Base-by-base conservation (phyloP, 108 stramenopile genomes). In the Cylindrotheca fusiformis region DNA sequence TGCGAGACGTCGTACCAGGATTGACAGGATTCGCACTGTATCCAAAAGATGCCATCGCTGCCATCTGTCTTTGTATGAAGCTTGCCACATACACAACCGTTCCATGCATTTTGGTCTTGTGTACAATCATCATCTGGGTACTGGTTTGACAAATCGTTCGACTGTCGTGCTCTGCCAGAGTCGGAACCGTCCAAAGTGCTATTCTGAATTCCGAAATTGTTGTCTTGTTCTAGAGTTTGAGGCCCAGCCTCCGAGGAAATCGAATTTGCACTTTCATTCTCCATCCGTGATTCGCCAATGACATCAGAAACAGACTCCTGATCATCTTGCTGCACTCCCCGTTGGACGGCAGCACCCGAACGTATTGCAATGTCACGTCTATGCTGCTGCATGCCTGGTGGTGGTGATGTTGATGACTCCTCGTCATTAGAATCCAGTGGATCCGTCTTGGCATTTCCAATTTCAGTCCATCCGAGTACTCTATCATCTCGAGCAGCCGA, bases 61-160 rank as follows among this genome's bases (percentile, higher is more conserved):
- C 51, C 51, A 14, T 52, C 51, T 8, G 22, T 78, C 28, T 54
- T 36, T 0, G 57, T 51, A 51, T 90, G 88, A 12, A 71, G 80
- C 21, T 71, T 58, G 14, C 85, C 85, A 50, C 89, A 90, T 18
- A 87, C 81, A 51, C 89, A 90, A 10, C 89, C 89, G 27, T 83
- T 72, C 80, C 83, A 84, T 3, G 89, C 81, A 50, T 85, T 78
- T 22, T 77, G 72, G 44, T 90, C 88, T 48, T 75, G 50, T 23
- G 62, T 57, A 47, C 53, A 61, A 3, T 68, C 63, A 4, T n/a
- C n/a, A n/a, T n/a, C n/a, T n/a, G n/a, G n/a, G n/a, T n/a, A n/a
- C n/a, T n/a, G n/a, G n/a, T n/a, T n/a, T n/a, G n/a, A n/a, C n/a
- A n/a, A n/a, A n/a, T n/a, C n/a, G n/a, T n/a, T n/a, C n/a, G n/a